phyloP scores from a whole-genome alignment of 225 moss, liverwort and hornwort genomes.

The Polytrichum formosum region DNA sequence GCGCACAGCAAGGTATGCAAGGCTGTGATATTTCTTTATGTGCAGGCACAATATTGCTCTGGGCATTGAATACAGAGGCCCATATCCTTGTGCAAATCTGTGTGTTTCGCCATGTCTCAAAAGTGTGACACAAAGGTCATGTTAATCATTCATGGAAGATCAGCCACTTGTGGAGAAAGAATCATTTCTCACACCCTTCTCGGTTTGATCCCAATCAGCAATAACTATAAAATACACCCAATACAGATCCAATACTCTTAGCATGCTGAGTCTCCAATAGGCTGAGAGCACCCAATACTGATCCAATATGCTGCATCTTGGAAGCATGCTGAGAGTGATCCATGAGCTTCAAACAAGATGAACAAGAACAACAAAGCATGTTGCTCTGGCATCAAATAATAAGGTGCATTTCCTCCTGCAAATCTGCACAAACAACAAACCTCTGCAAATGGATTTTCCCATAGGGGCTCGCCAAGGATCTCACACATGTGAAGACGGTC shows the following conservation, averaged over 20 bases:
- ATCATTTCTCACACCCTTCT: background rate
- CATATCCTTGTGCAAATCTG: conserved; percentile 76
- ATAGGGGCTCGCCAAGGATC: conserved; percentile 26
- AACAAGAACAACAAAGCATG: too few species aligned
- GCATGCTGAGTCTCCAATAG: too few species aligned
- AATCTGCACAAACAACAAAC: too few species aligned
- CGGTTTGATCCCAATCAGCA: background rate
- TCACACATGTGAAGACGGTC: conserved; percentile 55
- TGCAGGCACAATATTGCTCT: conserved; percentile 33
- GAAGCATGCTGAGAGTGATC: too few species aligned
- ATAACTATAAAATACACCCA: background rate
- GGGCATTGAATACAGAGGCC: conserved; percentile 55
- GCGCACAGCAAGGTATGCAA: background rate
- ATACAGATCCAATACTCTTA: too few species aligned
- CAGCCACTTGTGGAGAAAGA: background rate
- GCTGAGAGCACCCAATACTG: too few species aligned
- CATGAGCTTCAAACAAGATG: too few species aligned
- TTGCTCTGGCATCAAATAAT: too few species aligned
- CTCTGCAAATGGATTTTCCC: too few species aligned
- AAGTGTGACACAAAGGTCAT: conserved; percentile 56
- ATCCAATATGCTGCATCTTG: too few species aligned
- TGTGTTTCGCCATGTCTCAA: conserved; percentile 57
- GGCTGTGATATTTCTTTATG: conserved; percentile 20
- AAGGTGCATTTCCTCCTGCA: too few species aligned
- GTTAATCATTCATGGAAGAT: conserved; percentile 32